A percentile compares a stretch with the other conserved stretches of the same genome.
These are phyloP conservation scores for Dendryphion nanum DNA, from an alignment of 2,329 filamentous ascomycete genomes.

Conservation along the genomic window DNA sequence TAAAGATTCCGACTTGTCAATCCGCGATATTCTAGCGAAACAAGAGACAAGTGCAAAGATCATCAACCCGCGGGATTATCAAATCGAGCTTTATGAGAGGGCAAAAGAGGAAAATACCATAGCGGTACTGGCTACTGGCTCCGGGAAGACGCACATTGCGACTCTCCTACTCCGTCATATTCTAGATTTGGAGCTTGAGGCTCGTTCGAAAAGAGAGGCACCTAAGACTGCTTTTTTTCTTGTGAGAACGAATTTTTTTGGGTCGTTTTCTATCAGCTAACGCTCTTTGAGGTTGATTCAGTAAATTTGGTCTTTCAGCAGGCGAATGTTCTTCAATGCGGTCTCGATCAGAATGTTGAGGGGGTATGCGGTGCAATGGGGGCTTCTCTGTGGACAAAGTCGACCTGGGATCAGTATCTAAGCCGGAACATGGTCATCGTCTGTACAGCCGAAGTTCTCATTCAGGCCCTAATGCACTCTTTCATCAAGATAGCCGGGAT, in stretches of 20 bases:
- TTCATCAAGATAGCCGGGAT: constrained; percentile 80
- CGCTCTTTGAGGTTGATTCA: constrained; percentile 66
- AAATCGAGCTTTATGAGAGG: constrained; percentile 84
- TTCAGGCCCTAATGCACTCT: constrained; percentile 73
- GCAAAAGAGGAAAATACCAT: constrained; percentile 86
- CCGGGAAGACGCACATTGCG: constrained; percentile 95
- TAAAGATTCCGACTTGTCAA: constrained; percentile 52
- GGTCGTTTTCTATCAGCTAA: not conserved
- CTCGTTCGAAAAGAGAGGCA: constrained; percentile 59
- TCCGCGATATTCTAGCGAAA: constrained; percentile 53
- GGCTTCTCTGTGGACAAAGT: constrained; percentile 58
- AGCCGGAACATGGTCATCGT: constrained; percentile 77
- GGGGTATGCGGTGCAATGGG: constrained; percentile 72
- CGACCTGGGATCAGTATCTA: constrained; percentile 60
- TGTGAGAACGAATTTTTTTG: constrained; percentile 42
- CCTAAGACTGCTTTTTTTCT: constrained; percentile 80
- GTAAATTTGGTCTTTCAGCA: constrained; percentile 91
- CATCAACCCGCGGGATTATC: constrained; percentile 80
- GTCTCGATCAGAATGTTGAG: constrained; percentile 73
- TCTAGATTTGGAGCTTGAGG: constrained; percentile 73
- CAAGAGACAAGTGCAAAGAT: constrained; percentile 61
- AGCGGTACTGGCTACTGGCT: constrained; percentile 91
- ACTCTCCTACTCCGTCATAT: constrained; percentile 76
- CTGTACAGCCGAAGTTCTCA: constrained; percentile 85
- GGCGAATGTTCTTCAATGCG: constrained; percentile 74